Percentiles rank a stretch among this genome's conserved stretches.
Evolutionary conservation across 1,139 yeast species (phyloP).

Genomic region (Pichia cactophila): DNA sequence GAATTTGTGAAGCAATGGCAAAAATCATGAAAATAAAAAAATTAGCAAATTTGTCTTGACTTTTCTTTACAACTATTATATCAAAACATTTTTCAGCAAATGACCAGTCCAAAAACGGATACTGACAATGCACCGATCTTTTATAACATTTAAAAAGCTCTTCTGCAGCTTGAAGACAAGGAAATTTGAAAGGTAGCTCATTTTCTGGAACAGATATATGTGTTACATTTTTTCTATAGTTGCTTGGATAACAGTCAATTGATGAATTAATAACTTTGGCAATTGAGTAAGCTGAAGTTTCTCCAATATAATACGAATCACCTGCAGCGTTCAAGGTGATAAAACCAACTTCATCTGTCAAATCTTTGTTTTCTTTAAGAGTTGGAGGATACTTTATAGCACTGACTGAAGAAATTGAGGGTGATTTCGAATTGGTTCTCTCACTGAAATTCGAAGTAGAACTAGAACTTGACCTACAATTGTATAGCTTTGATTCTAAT

Average conservation of each 20-base stretch:
- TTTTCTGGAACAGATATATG: background rate
- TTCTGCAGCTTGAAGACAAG: conserved; percentile 30
- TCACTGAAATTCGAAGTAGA: background rate
- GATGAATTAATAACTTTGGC: conserved; percentile 24
- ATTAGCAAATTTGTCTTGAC: conserved; percentile 19
- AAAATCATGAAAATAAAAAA: conserved; percentile 45
- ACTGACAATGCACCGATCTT: conserved; percentile 26
- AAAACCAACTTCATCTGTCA: conserved; percentile 26
- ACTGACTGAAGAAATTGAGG: background rate
- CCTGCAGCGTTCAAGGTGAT: conserved; percentile 26
- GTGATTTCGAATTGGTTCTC: background rate
- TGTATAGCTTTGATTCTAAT: conserved; percentile 28
- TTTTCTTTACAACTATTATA: conserved; percentile 19
- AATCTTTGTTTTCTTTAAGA: conserved; percentile 8
- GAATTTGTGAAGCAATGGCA: conserved; percentile 44
- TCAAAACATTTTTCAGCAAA: conserved; percentile 25
- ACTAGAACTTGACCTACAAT: background rate
- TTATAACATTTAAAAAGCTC: conserved; percentile 16
- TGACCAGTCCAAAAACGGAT: conserved; percentile 29
- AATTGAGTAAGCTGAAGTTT: conserved; percentile 26
- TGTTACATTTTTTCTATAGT: background rate
- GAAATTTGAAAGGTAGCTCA: conserved; percentile 23
- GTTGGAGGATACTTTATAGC: conserved; percentile 8
- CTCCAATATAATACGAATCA: conserved; percentile 25
- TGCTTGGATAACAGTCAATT: conserved; percentile 12